Evolutionary conservation across 345 rosid genomes (phyloP), one percentile per base, ranked within the genome.

Genomic region (Ailanthus altissimus): DNA sequence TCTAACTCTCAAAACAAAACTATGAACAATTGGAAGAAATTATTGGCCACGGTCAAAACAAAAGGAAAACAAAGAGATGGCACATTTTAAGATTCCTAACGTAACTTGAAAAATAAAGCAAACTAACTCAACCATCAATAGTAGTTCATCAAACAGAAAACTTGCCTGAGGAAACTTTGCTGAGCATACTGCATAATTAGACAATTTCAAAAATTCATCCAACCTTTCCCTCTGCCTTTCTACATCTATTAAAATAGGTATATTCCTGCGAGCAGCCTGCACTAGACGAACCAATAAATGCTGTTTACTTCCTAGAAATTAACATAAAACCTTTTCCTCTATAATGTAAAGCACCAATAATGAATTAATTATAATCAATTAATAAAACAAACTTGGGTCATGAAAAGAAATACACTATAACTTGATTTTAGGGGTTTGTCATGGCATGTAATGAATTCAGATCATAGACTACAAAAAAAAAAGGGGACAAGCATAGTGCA

Each of bases 201-300:
- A 89, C 59, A 90, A 75, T 7, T 75, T 64, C 79, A 94, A 81
- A 77, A 94, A 88, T 70, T 90, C 93, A 86, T 94, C 93, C 75
- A 93, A 67, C 25, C 94, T 86, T 75, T 85, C 93, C 82, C 98
- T 88, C 83, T 79, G 89, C 85, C 84, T 89, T 83, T 93, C 98
- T 51, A 86, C 92, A 77, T 94, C 98, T 70, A 94, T 83, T 81
- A 94, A 75, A 82, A 94, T 88, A 53, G 97, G 95, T 82, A 94
- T 88, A 77, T 85, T 88, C 90, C 75, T 87, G 83, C 82, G 77
- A 83, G 76, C 54, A 78, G 98, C 97, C 98, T 93, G 97, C 84
- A 80, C 91, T 89, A 94, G 84, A 90, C 84, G 72, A 66, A 84
- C 56, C 64, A 77, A 72, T 28, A 40, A 47, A 47, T 51, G 59